Evolutionary conservation across 306 rosid species (phyloP), one percentile per base, ranked within the genome.

Genomic region (Elaeagnus macrophylla): DNA sequence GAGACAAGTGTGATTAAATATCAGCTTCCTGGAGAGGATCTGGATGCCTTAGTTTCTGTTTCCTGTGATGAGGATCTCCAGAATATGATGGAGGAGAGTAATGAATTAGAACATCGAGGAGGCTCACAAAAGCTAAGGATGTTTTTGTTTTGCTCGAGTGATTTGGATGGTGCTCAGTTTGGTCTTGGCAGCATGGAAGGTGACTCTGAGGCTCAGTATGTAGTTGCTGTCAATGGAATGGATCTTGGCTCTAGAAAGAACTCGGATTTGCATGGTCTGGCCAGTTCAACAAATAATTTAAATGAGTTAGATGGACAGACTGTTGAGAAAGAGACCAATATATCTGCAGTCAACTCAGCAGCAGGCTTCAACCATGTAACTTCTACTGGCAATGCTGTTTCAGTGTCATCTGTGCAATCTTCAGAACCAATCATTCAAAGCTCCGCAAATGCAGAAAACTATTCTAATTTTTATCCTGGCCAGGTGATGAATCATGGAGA

Each of bases 11-110:
- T 69, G 49, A 75, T 88, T 15, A 88, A 80, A 69, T 88, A 88
- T 75, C 96, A 88, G 80, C 96, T 88, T 73, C 96, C 96, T 40
- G 96, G 93, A 19, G 96, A 88, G 80, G 96, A 88, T 62, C 96
- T 88, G 51, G 96, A 88, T 75, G 94, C 96, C 25, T 78, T 88
- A 71, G 96, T 88, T 48, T 81, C 96, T 60, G 89, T 88, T 10
- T 81, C 94, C 39, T 81, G 76, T 40, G 84, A 81, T 32, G 94
- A 85, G 76, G 94, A 85, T 72, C 76, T 85, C 66, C 86, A 67
- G 74, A 81, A 81, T 65, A 85, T 85, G 94, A 79, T 85, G 86
- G 94, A 85, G 65, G 94, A 85, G 67, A 79, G 84, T 45, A 74
- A 57, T 16, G 78, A 81, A 52, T 44, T 79, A 46, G 75, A 61